Evolutionary conservation across 2,329 filamentous ascomycete genomes (phyloP).

Genomic region (Botrytis medusae): DNA sequence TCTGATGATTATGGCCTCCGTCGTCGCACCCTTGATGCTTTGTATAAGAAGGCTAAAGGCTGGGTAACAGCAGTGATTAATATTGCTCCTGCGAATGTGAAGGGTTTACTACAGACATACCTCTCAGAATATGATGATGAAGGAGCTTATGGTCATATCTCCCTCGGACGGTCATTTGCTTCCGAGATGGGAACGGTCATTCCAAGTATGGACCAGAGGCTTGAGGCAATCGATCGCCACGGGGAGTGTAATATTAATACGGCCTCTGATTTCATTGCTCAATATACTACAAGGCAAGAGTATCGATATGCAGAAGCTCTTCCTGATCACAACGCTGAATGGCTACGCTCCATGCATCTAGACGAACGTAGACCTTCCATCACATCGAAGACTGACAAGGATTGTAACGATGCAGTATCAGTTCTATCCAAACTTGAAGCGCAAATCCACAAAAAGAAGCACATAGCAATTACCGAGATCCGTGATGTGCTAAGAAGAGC

Average conservation of each 20-base stretch:
- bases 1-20: slow-evolving; percentile 89
- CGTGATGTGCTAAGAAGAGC: slow-evolving; percentile 81
- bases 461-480: slow-evolving; percentile 71
- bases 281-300: slow-evolving; percentile 95
- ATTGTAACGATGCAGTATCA: slow-evolving; percentile 59
- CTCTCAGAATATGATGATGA: slow-evolving; percentile 93
- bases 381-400: slow-evolving; percentile 50
- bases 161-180: slow-evolving; percentile 89
- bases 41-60: slow-evolving; percentile 72
- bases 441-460: slow-evolving; percentile 66
- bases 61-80: slow-evolving; percentile 84
- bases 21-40: slow-evolving; percentile 71
- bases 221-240: slow-evolving; percentile 76
- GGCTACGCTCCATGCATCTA: slow-evolving; percentile 60
- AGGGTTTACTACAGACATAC: slow-evolving; percentile 93
- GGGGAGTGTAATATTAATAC: slow-evolving; percentile 79
- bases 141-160: slow-evolving; percentile 85
- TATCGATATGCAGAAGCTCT: slow-evolving; percentile 83
- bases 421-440: slow-evolving; percentile 72
- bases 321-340: slow-evolving; percentile 66
- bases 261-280: slow-evolving; percentile 91
- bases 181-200: slow-evolving; percentile 88
- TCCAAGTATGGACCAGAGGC: slow-evolving; percentile 79
- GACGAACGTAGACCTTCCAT: slow-evolving; percentile 47
- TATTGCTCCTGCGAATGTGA: slow-evolving; percentile 87